Conservation (phyloP, 352 stramenopile species). For the Phytopythium helicoides region DNA sequence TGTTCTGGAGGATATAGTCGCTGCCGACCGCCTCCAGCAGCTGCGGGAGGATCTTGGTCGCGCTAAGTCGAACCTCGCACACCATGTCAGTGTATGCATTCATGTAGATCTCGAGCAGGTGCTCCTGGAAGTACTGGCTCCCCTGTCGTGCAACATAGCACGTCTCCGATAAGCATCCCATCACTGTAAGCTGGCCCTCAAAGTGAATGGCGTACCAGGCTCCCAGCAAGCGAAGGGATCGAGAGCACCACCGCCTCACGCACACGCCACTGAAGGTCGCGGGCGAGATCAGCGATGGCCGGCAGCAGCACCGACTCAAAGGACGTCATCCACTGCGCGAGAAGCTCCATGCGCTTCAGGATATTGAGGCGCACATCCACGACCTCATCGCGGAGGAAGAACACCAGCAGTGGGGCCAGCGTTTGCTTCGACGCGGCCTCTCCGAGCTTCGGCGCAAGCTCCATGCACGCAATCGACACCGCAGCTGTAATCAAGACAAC, state of each 20-base stretch:
- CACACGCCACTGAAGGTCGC: conserved; percentile 93
- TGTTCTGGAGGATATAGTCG: conserved; percentile 83
- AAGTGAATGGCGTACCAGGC: conserved; percentile 82
- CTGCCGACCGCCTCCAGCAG: conserved; percentile 76
- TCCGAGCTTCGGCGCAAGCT: conserved; percentile 91
- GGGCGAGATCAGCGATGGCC: conserved; percentile 90
- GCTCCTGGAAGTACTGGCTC: conserved; percentile 81
- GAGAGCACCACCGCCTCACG: conserved; percentile 90
- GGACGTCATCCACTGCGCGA: conserved; percentile 89
- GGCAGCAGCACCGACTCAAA: conserved; percentile 76
- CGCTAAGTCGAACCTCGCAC: conserved; percentile 93
- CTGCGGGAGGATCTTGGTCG: conserved; percentile 80
- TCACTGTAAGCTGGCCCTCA: no score
- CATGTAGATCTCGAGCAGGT: conserved; percentile 88
- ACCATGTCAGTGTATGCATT: conserved; percentile 93
- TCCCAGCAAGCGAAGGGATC: conserved; percentile 90
- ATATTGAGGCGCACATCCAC: conserved; percentile 95
- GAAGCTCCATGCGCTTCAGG: conserved; percentile 90
- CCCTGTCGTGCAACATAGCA: no score
- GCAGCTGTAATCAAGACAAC: conserved; percentile 35
- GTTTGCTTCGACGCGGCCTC: conserved; percentile 88
- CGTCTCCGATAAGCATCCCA: no score
- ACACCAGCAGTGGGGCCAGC: conserved; percentile 69
- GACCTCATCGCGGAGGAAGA: conserved; percentile 87
- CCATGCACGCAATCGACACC: conserved; percentile 88